Percentiles rank a stretch among this genome's conserved stretches.
These are phyloP conservation scores for Ophryocystis elektroscirrha DNA, from an alignment of 169 alveolate genomes.

Conservation along the genomic window DNA sequence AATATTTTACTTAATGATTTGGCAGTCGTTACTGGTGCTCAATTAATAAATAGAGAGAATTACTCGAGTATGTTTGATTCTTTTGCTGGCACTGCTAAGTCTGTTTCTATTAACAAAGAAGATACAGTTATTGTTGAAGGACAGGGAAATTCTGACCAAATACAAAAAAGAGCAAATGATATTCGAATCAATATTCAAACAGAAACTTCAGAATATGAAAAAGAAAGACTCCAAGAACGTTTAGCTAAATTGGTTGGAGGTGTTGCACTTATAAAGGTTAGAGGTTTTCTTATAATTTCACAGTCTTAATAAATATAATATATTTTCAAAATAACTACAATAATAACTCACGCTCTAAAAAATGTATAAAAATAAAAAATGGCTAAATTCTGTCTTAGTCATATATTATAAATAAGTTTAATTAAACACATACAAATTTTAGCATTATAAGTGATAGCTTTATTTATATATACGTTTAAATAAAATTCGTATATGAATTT, in stretches of 20 bases:
- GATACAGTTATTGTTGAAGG: neutral
- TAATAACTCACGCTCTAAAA: no score
- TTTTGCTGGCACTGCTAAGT: no score
- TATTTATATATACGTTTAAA: neutral
- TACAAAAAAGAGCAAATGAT: constrained; percentile 39
- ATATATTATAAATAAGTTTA: no score
- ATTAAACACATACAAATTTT: no score
- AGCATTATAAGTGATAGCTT: neutral
- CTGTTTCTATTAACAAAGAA: neutral
- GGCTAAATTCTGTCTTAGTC: no score
- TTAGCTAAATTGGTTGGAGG: constrained; percentile 92
- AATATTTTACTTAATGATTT: constrained; percentile 78
- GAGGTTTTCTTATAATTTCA: neutral
- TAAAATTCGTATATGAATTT: neutral
- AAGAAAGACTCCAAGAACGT: constrained; percentile 85
- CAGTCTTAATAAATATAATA: neutral
- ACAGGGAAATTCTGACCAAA: constrained; percentile 9
- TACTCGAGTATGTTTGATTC: no score
- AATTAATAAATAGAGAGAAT: constrained; percentile 66
- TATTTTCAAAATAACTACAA: neutral
- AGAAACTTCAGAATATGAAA: constrained; percentile 42
- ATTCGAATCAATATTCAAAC: no score
- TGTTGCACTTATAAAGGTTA: constrained; percentile 77
- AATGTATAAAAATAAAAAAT: no score
- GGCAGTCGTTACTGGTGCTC: constrained; percentile 82